Conservation (phyloP, 345 rosid species). For the Zanthoxylum bungeanum region DNA sequence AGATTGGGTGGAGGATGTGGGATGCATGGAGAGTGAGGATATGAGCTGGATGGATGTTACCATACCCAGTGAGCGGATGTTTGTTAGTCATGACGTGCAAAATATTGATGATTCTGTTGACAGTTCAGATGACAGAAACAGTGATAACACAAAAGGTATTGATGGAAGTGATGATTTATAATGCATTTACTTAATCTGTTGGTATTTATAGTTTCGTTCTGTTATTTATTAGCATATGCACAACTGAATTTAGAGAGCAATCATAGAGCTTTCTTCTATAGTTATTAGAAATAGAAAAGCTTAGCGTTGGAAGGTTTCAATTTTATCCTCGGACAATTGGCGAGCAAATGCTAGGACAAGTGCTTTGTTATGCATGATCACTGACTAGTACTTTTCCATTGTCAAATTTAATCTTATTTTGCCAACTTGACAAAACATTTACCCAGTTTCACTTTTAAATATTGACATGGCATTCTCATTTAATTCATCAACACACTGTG, state of each 20-base stretch:
- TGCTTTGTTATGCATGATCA: not conserved
- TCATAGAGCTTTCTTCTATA: not conserved
- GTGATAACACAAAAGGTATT: conserved; percentile 24
- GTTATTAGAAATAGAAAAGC: not conserved
- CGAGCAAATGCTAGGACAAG: not conserved
- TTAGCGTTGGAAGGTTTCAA: not conserved
- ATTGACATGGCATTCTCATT: too few species aligned
- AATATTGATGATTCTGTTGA: conserved; percentile 24
- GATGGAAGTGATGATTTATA: conserved; percentile 19
- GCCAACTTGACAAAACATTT: not conserved
- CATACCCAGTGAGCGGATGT: conserved; percentile 14
- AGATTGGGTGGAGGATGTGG: conserved; percentile 33
- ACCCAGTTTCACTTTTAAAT: too few species aligned
- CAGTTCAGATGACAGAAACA: conserved; percentile 27
- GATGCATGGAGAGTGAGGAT: conserved; percentile 28
- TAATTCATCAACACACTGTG: too few species aligned
- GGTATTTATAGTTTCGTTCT: not conserved
- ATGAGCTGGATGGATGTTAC: conserved; percentile 28
- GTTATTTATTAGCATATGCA: not conserved
- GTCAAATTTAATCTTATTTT: not conserved
- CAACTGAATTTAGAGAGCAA: not conserved
- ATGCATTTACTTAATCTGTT: not conserved
- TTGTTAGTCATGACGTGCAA: conserved; percentile 11
- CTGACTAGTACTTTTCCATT: not conserved
- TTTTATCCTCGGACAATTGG: not conserved